Base-by-base conservation (phyloP, 2,329 filamentous ascomycete genomes). In the Colletotrichum camelliae region DNA sequence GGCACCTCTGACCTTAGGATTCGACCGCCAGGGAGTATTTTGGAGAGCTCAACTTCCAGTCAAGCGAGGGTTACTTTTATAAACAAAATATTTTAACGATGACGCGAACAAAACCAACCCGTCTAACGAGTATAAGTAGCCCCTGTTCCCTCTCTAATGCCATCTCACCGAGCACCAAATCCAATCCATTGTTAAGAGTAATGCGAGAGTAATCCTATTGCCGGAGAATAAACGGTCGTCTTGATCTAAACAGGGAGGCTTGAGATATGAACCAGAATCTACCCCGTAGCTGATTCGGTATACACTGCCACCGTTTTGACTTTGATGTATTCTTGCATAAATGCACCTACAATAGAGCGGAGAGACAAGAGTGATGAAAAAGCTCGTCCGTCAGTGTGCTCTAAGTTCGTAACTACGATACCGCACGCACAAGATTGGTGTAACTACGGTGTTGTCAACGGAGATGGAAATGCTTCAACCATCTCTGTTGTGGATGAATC, bases 41-140 rank as follows among this genome's bases (percentile, higher is more conserved):
- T 21, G 43, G 3, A 48, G 43, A 48, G n/a, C 3, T 7, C 10
- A 48, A 48, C 5, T 21, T 48, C n/a, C n/a, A 7, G 0, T 48
- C n/a, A 0, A 12, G 4, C 43, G 43, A 21, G 43, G 43, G 5
- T 4, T 48, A 5, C n/a, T 21, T 48, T 48, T 21, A 48, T 21
- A 1, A 21, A 21, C 10, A 21, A 21, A 21, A 10, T 13, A 7
- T 2, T 18, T 48, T 10, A 48, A 48, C n/a, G 2, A 4, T 48
- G 43, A 2, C 10, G 10, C 5, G 6, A 48, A 7, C 9, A 13
- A 48, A 21, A 1, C n/a, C 1, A 7, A 48, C n/a, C 5, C n/a
- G 0, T 48, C 43, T 4, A 21, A 13, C 1, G 1, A 2, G 18
- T 48, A 4, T n/a, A 4, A n/a, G 1, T 2, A 21, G 43, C 2